A percentile compares a stretch with the other conserved stretches of the same genome.
Conservation (phyloP, 495 filamentous ascomycete species). For the Aspergillus biplanus region DNA sequence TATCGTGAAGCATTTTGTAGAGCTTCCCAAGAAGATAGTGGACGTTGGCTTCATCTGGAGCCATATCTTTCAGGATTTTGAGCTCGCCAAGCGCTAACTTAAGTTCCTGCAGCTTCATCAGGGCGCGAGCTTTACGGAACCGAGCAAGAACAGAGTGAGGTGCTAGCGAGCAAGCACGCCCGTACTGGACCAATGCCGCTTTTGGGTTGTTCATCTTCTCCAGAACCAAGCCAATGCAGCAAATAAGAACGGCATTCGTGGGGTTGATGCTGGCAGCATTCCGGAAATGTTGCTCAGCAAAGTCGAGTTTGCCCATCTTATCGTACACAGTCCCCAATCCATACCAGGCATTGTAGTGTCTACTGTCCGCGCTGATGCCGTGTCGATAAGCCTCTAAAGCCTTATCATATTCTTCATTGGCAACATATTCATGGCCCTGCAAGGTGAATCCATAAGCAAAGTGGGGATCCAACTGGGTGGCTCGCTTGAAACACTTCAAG, state of each 20-base stretch:
- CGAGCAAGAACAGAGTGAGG: conserved; percentile 79
- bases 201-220: conserved; percentile 82
- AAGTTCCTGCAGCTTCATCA: conserved; percentile 75
- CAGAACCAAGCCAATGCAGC: conserved; percentile 85
- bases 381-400: conserved; percentile 81
- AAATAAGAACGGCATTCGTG: conserved; percentile 85
- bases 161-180: conserved; percentile 76
- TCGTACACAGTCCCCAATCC: conserved; percentile 92
- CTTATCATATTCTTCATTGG: conserved; percentile 96
- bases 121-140: conserved; percentile 87
- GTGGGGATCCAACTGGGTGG: conserved; percentile 83
- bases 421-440: conserved; percentile 95
- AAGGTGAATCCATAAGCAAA: conserved; percentile 96
- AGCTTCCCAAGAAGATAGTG: conserved; percentile 89
- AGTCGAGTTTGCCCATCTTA: conserved; percentile 89
- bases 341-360: conserved; percentile 98
- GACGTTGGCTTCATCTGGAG: conserved; percentile 93
- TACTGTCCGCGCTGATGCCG: conserved; percentile 78
- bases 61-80: conserved; percentile 80
- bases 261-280: conserved; percentile 87
- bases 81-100: conserved; percentile 76
- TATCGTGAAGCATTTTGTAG: conserved; percentile 80
- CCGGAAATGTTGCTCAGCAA: conserved; percentile 87
- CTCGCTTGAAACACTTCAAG: conserved; percentile 91
- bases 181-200: conserved; percentile 78